Conservation (phyloP, 2,329 filamentous ascomycete species). For the Trichoderma cornu-damae region DNA sequence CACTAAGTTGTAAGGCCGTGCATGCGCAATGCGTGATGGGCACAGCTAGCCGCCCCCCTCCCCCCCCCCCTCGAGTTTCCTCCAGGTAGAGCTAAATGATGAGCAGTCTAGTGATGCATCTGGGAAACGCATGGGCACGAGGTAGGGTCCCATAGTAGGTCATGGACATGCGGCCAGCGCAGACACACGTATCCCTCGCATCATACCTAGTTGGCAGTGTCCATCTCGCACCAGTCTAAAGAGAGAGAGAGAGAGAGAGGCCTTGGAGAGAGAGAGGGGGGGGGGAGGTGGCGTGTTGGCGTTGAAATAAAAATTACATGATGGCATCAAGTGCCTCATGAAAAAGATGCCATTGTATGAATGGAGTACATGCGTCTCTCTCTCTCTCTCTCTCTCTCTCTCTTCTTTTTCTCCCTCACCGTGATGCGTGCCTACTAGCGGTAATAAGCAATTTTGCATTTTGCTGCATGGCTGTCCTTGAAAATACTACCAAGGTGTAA, state of each 20-base stretch:
- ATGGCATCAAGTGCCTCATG: background rate
- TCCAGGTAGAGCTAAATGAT: slow-evolving; percentile 7
- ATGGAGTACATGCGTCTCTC: too few relatives aligned
- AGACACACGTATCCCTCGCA: background rate
- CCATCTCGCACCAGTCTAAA: background rate
- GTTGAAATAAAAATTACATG: background rate
- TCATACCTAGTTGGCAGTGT: background rate
- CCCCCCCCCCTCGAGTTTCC: too few relatives aligned
- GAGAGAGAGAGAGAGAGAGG: too few relatives aligned
- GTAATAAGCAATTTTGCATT: background rate
- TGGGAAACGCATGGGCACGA: too few relatives aligned
- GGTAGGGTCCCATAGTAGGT: background rate
- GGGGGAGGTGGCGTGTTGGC: background rate
- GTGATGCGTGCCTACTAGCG: background rate
- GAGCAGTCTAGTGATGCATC: background rate
- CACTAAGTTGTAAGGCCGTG: slow-evolving; percentile 14
- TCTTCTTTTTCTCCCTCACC: background rate
- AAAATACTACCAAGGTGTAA: background rate
- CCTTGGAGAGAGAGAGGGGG: background rate
- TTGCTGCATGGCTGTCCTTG: background rate
- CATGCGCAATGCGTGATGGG: slow-evolving; percentile 16
- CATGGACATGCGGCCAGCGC: slow-evolving; percentile 7
- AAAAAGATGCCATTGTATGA: background rate
- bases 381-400: too few relatives aligned
- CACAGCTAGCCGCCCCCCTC: slow-evolving; percentile 16